Evolutionary conservation across 495 filamentous ascomycete genomes (phyloP), one percentile per base, ranked within the genome.

Genomic region (Stereocaulon alpinum): DNA sequence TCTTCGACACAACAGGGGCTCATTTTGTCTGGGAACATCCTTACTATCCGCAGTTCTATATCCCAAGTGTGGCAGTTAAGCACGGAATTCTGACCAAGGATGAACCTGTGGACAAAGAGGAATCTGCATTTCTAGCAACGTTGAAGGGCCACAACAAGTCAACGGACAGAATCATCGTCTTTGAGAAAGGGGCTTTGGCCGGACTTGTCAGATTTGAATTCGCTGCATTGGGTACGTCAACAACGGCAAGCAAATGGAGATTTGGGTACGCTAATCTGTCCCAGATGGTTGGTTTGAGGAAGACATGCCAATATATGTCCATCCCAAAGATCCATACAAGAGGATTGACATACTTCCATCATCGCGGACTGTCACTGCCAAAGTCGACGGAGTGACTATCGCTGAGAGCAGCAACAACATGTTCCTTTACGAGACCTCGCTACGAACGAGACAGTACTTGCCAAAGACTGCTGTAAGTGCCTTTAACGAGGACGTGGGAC

Each of bases 261-360:
- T 15, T 22, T 40, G 27, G 6, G n/a, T 50, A 37, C 41, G 41
- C 30, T 49, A 17, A 56, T 10, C 9, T 37, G 12, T 54, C 15
- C 29, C 34, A 68, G 77, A 81, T 61, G 71, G 72, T 18, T 86
- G 82, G 82, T 84, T 77, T 64, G 78, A 76, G 63, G 83, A 86
- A 71, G 81, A 83, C 57, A 68, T 70, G 22, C 76, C 70, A 6
- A 77, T 85, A 49, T 74, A 74, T 58, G 71, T 73, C 6, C 83
- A 86, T 62, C 78, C 83, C 7, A 84, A 82, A 60, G 80, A 84
- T 63, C 82, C 81, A 0, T 80, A 77, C 64, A 82, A 81, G 57
- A 75, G 82, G n/a, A 73, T 86, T 59, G 80, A 84, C 45, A 74
- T 76, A 60, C 61, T 83, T 14, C 66, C 70, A 12, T 82, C 79